These are phyloP conservation scores for Sordariomycetes sp. DNA, from an alignment of 2,329 filamentous ascomycete species.

Conservation along the genomic window DNA sequence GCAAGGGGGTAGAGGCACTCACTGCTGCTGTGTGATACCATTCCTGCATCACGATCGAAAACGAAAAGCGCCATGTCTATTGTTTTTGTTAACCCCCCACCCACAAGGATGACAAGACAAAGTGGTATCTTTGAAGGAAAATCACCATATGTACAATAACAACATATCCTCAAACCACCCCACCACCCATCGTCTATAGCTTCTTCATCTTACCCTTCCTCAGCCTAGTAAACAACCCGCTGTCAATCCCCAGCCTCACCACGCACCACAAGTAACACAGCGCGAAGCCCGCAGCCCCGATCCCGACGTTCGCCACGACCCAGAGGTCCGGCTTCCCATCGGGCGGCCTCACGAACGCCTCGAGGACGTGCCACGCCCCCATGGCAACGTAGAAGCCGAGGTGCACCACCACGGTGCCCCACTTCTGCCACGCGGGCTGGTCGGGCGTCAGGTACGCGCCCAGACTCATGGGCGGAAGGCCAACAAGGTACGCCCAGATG, in stretches of 20 bases:
- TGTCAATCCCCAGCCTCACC: slow-evolving; percentile 50
- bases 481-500: slow-evolving; percentile 85
- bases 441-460: slow-evolving; percentile 43
- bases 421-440: slow-evolving; percentile 29
- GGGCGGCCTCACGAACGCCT: slow-evolving; percentile 57
- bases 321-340: slow-evolving; percentile 78
- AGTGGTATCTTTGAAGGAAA: not conserved
- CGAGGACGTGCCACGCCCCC: slow-evolving; percentile 67
- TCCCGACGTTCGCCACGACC: slow-evolving; percentile 79
- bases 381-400: slow-evolving; percentile 64
- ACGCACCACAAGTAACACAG: slow-evolving; percentile 89
- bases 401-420: slow-evolving; percentile 58
- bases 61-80: not conserved
- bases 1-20: no score
- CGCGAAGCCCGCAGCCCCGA: slow-evolving; percentile 75
- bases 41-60: no score
- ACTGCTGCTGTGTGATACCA: no score
- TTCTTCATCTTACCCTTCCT: slow-evolving; percentile 23
- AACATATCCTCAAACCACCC: not conserved
- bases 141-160: not conserved
- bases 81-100: not conserved
- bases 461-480: slow-evolving; percentile 66
- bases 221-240: slow-evolving; percentile 31
- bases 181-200: not conserved
- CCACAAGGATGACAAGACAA: not conserved